phyloP scores from a whole-genome alignment of 1,139 yeast genomes.

The Suhomyces guaymorum region DNA sequence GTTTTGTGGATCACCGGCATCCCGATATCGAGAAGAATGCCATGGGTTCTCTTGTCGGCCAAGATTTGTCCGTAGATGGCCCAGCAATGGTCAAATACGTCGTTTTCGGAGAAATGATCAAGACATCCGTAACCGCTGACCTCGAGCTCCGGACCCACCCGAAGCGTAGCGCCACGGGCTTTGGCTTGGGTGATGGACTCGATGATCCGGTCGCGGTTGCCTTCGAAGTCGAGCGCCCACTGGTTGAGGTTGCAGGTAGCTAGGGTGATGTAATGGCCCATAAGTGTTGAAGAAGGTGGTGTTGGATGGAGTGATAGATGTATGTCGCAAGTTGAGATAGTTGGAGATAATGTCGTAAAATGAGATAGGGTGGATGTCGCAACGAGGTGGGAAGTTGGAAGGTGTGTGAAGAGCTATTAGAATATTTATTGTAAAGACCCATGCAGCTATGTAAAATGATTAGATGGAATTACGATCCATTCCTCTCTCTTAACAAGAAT shows the following conservation, averaged over 20 bases:
- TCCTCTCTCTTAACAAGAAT: too few relatives aligned
- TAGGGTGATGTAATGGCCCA: constrained; percentile 60
- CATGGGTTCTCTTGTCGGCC: constrained; percentile 63
- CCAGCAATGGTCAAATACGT: constrained; percentile 89
- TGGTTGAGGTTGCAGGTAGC: constrained; percentile 82
- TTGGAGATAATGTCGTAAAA: too few relatives aligned
- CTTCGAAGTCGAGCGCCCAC: constrained; percentile 99
- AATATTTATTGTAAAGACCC: too few relatives aligned
- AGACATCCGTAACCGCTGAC: constrained; percentile 93
- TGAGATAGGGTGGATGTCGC: too few relatives aligned
- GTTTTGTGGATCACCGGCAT: constrained; percentile 90
- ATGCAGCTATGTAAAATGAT: too few relatives aligned
- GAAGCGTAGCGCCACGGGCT: constrained; percentile 66
- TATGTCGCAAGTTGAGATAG: too few relatives aligned
- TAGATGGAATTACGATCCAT: too few relatives aligned
- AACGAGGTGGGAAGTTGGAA: too few relatives aligned
- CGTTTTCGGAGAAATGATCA: constrained; percentile 92
- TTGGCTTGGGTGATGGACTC: constrained; percentile 81
- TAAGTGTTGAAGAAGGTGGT: constrained; percentile 16
- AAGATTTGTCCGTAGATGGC: constrained; percentile 84
- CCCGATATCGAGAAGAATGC: constrained; percentile 84
- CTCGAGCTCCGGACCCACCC: constrained; percentile 98
- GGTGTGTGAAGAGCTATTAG: too few relatives aligned
- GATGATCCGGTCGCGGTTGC: constrained; percentile 87
- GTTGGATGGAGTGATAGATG: not conserved